Base-by-base conservation (phyloP, 225 moss, liverwort and hornwort species). In the Sphagnum contortum region DNA sequence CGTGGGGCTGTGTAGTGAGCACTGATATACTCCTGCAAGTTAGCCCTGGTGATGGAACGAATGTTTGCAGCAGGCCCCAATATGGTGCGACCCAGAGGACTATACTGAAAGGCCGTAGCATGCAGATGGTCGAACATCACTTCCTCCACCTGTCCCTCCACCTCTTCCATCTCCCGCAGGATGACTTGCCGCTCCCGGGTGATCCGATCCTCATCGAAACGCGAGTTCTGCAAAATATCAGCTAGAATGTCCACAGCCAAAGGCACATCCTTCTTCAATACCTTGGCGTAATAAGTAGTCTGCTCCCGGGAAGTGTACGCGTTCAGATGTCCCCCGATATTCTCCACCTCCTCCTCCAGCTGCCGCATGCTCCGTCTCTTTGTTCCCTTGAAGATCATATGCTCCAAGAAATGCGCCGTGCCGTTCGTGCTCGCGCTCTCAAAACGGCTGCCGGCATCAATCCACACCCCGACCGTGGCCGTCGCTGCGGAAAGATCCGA, bases 141-240 rank as follows among this genome's bases (percentile, higher is more conserved):
- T 68, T 90, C 90, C 73, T 90, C 82, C 61, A 85, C 75, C 74
- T 87, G 90, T 47, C 84, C 85, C 79, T 90, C 90, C 63, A 90
- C 87, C 86, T 89, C 89, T 57, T 86, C 70, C 82, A 90, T 83
- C 60, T 90, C 87, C 45, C 78, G 76, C 45, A 87, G 65, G 59
- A 87, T 90, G 5, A 87, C 87, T 52, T 69, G 60, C 50, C 90
- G 84, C 79, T 90, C 90, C 4, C 82, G 78, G 57, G 85, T 76
- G 7, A 90, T 90, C 46, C 82, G 84, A 2, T 80, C 66, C 68
- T 73, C 71, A 47, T 81, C 78, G 55, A 90, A 90, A 45, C 79
- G 46, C 9, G 90, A 90, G 75, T 90, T 66, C 55, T 90, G 90
- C 8, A 90, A 77, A 7, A 90, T 90, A 68, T 90, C 87, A 6